A percentile compares a stretch with the other conserved stretches of the same genome.
Evolutionary conservation across 148 eudicot species (phyloP).

Genomic region (Camellia granthamiana): DNA sequence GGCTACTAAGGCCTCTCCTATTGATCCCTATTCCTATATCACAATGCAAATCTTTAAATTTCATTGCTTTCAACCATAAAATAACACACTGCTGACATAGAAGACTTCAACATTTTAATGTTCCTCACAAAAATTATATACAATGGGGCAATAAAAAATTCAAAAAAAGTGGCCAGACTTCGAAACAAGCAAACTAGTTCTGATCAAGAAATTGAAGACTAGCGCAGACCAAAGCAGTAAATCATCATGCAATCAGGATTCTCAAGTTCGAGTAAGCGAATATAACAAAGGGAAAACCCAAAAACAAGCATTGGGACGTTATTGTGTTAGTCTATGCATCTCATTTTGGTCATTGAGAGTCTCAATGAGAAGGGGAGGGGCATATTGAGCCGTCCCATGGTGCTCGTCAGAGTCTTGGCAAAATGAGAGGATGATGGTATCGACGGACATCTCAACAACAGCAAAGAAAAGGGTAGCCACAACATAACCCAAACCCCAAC

Average conservation of each 20-base stretch:
- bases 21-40: too few relatives aligned
- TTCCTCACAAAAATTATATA: background rate
- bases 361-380: constrained; percentile 90
- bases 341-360: constrained; percentile 79
- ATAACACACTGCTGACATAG: background rate
- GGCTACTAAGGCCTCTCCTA: too few relatives aligned
- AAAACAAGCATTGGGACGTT: constrained; percentile 17
- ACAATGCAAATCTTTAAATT: too few relatives aligned
- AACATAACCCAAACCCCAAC: constrained; percentile 83
- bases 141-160: background rate
- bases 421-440: constrained; percentile 85
- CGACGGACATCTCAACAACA: constrained; percentile 96
- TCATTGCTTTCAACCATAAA: background rate
- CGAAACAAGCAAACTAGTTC: constrained; percentile 4
- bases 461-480: constrained; percentile 89
- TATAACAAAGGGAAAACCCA: too few relatives aligned
- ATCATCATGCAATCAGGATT: background rate
- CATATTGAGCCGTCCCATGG: constrained; percentile 91
- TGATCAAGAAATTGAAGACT: constrained; percentile 2
- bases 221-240: background rate
- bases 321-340: constrained; percentile 88
- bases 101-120: background rate
- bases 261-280: constrained; percentile 12
- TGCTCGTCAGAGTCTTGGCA: constrained; percentile 96
- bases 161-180: background rate